Evolutionary conservation across 2,329 filamentous ascomycete genomes (phyloP).

Genomic region (Hypoxylon rubiginosum): DNA sequence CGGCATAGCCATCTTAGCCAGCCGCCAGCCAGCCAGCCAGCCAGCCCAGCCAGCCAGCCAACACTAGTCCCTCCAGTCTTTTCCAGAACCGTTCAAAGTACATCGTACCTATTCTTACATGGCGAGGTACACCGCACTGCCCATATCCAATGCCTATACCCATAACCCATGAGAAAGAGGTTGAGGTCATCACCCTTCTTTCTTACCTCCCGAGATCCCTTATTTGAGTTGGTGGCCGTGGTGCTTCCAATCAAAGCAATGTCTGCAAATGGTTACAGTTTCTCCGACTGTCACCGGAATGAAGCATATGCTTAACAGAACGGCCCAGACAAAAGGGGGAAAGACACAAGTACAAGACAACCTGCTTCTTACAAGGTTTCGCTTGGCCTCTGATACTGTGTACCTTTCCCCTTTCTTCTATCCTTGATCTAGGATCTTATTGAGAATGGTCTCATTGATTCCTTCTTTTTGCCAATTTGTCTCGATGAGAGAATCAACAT

Average conservation of each 20-base stretch:
- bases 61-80: slow-evolving; percentile 6
- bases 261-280: slow-evolving; percentile 28
- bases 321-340: slow-evolving; percentile 24
- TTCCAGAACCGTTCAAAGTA: neutral
- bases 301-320: slow-evolving; percentile 8
- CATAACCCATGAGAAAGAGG: neutral
- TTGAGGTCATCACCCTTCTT: neutral
- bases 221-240: neutral
- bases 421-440: neutral
- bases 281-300: slow-evolving; percentile 28
- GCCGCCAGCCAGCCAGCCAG: neutral
- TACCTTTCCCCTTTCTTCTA: slow-evolving; percentile 9
- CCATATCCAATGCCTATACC: too few species aligned
- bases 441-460: slow-evolving; percentile 25
- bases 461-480: slow-evolving; percentile 10
- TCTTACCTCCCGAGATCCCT: neutral
- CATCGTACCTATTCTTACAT: slow-evolving; percentile 2
- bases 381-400: slow-evolving; percentile 32
- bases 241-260: slow-evolving; percentile 24
- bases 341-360: slow-evolving; percentile 32
- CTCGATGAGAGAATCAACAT: slow-evolving; percentile 23
- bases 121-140: slow-evolving; percentile 6
- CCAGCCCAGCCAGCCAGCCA: neutral
- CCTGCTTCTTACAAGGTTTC: slow-evolving; percentile 25
- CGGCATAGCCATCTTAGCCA: neutral